Base-by-base conservation (phyloP, 192 early-diverging fungal species). In the Entomortierella chlamydospora region DNA sequence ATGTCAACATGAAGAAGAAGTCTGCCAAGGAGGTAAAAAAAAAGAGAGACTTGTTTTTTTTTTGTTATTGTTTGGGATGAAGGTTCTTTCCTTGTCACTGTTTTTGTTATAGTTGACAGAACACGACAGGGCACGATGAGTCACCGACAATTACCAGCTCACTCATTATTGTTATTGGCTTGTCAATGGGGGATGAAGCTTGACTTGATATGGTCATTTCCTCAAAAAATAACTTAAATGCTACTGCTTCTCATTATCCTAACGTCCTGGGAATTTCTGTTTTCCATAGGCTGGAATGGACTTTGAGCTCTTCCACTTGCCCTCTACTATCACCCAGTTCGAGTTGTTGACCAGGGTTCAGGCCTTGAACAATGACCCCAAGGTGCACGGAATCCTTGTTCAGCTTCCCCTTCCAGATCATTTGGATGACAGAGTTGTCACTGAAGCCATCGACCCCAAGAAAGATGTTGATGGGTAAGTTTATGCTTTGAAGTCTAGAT, bases 391-490 rank as follows among this genome's bases (percentile, higher is more conserved):
- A 50, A 92, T 99, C 55, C 86, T 99, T 20, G 95, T 98, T 61
- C 98, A 99, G 83, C 87, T 99, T 69, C 98, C 98, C 51, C 86
- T 99, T 20, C 96, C 98, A 10, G 86, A 86, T 3, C 93, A 95
- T 72, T 85, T 99, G 50, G 91, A 92, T 71, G 95, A 98, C 72
- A 82, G 83, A 64, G 83, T 87, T 26, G 85, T 98, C 45, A 95
- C 93, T 54, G 95, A 97, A 70, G 86, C 94, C 37, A 94, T 99
- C 67, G 82, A 90, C 61, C 86, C 89, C 17, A 80, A 87, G 60
- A 99, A 98, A 78, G 98, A 99, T 80, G 97, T 99, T n/a, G 98
- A 99, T 81, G 98, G 98, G 86, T 93, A 87, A 68, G 83, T 64
- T 53, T 18, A 13, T 49, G 13, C 23, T 22, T 53, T 47, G 13